Conservation (phyloP, 2,329 filamentous ascomycete genomes). For the Apiospora hydei region DNA sequence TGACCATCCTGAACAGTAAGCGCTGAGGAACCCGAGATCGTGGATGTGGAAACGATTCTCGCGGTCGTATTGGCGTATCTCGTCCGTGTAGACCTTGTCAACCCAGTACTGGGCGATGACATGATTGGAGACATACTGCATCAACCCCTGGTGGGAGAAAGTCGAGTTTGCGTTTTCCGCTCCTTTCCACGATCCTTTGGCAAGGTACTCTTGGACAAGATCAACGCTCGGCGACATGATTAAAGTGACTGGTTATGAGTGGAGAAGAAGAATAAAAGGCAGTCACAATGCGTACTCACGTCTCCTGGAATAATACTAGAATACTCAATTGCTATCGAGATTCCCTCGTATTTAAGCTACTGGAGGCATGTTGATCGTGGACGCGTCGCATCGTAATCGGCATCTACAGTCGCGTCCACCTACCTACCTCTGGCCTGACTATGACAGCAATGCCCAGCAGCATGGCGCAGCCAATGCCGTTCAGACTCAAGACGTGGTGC, state of each 20-base stretch:
- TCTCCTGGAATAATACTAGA: background rate
- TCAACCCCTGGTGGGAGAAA: constrained; percentile 3
- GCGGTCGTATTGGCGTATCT: constrained; percentile 14
- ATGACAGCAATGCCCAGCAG: background rate
- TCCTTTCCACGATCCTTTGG: constrained; percentile 6
- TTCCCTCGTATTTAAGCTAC: background rate
- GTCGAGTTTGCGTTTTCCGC: background rate
- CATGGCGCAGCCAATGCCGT: background rate
- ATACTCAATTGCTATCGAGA: background rate
- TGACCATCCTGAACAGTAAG: constrained; percentile 8
- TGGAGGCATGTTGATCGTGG: background rate
- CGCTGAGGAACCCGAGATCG: background rate
- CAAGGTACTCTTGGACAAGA: constrained; percentile 1
- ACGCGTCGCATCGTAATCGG: background rate
- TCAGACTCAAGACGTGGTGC: background rate
- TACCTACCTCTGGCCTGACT: background rate
- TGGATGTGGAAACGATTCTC: constrained; percentile 1
- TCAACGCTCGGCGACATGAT: constrained; percentile 7
- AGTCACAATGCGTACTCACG: background rate
- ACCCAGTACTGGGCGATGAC: constrained; percentile 9
- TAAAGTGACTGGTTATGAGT: background rate
- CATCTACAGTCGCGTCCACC: background rate
- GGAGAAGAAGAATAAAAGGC: background rate
- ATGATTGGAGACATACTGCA: constrained; percentile 5
- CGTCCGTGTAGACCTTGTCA: constrained; percentile 7